These are phyloP conservation scores for Suillus paluster DNA, from an alignment of 768 basidiomycete genomes.

Conservation along the genomic window DNA sequence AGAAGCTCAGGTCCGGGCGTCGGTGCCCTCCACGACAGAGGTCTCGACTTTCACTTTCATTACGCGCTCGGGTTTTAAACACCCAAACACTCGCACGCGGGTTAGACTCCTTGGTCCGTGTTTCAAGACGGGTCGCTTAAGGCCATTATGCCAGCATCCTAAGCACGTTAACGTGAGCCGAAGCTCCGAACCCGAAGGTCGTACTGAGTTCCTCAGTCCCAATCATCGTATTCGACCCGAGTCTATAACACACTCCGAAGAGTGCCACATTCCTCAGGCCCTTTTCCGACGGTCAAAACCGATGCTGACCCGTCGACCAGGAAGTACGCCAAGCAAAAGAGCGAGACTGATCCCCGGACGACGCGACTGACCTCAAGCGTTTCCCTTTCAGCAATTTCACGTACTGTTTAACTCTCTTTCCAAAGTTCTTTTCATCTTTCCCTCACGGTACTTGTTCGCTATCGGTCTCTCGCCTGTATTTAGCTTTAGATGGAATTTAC, in stretches of 20 bases:
- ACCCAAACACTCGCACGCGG: slow-evolving; percentile 81
- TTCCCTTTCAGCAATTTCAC: slow-evolving; percentile 84
- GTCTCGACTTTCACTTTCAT: slow-evolving; percentile 75
- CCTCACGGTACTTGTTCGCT: slow-evolving; percentile 85
- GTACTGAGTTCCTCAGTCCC: slow-evolving; percentile 69
- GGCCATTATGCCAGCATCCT: slow-evolving; percentile 81
- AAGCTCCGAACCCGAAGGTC: slow-evolving; percentile 54
- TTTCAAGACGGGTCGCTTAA: slow-evolving; percentile 84
- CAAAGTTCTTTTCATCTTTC: slow-evolving; percentile 85
- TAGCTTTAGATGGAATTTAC: slow-evolving; percentile 88
- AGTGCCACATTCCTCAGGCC: slow-evolving; percentile 61
- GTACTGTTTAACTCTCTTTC: slow-evolving; percentile 82
- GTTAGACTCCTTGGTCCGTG: slow-evolving; percentile 89
- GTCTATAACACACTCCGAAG: slow-evolving; percentile 71
- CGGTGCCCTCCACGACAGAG: slow-evolving; percentile 69
- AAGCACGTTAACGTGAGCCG: slow-evolving; percentile 57
- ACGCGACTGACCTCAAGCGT: slow-evolving; percentile 75
- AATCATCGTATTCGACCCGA: slow-evolving; percentile 53
- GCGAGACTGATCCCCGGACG: slow-evolving; percentile 55
- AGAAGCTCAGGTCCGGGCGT: slow-evolving; percentile 76
- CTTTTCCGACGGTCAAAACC: slow-evolving; percentile 65
- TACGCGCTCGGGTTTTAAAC: slow-evolving; percentile 65
- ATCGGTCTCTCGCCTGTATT: slow-evolving; percentile 83
- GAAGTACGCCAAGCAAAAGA: slow-evolving; percentile 55
- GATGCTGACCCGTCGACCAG: slow-evolving; percentile 68